Evolutionary conservation across 208 protist species (phyloP).

Genomic region (Leptomonas seymouri): DNA sequence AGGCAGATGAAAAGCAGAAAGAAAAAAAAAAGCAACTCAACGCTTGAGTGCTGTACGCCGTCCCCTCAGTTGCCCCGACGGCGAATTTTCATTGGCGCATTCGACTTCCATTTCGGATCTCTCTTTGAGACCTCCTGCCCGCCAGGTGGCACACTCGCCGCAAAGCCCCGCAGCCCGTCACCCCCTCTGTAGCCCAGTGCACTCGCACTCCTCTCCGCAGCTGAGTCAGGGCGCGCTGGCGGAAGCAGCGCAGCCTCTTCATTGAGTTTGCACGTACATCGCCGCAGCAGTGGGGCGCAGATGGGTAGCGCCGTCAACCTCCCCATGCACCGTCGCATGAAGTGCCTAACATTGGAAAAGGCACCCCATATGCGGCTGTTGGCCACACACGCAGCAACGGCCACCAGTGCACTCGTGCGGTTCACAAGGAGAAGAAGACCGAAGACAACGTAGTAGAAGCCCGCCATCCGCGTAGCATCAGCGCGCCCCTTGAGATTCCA

Average conservation of each 20-base stretch:
- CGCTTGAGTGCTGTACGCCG: neutral
- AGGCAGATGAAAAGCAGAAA: neutral
- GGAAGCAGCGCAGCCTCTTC: neutral
- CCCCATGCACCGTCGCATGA: neutral
- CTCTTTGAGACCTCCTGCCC: neutral
- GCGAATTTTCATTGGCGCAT: conserved; percentile 12
- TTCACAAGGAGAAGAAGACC: conserved; percentile 17
- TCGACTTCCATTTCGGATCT: neutral
- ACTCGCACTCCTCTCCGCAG: neutral
- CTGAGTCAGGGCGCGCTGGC: neutral
- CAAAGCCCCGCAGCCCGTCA: neutral
- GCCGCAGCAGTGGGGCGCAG: conserved; percentile 4
- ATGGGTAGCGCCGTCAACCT: neutral
- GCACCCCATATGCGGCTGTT: neutral
- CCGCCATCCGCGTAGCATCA: conserved; percentile 16
- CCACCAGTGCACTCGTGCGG: neutral
- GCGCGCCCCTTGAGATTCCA: conserved; percentile 33
- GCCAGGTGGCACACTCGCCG: neutral
- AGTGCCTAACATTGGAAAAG: neutral
- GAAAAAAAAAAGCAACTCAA: neutral
- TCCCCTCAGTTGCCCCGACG: conserved; percentile 9
- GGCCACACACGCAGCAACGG: neutral
- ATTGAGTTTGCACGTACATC: neutral
- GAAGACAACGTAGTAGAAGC: conserved; percentile 38
- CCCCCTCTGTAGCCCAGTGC: neutral